Percentiles rank a stretch among this genome's conserved stretches.
These are phyloP conservation scores for Solanum pimpinellifolium DNA, from an alignment of 257 asterid genomes.

Conservation along the genomic window DNA sequence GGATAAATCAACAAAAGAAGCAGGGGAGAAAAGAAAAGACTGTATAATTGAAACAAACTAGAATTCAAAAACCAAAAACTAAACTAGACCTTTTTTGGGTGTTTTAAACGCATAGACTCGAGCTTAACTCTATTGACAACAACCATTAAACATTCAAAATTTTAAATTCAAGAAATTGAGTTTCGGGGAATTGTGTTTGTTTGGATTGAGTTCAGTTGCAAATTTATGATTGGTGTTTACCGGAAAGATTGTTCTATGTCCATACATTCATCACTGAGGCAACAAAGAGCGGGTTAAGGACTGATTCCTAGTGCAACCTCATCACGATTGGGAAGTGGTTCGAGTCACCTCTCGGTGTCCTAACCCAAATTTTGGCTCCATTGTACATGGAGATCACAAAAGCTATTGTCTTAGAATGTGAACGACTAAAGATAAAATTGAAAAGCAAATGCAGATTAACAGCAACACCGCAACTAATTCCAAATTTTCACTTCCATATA, in stretches of 20 bases:
- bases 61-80: background rate
- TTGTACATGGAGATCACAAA: background rate
- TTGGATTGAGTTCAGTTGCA: background rate
- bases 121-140: background rate
- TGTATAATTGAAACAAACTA: background rate
- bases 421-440: background rate
- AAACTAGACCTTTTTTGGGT: background rate
- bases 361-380: background rate
- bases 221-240: background rate
- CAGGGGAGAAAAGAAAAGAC: background rate
- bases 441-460: background rate
- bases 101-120: background rate
- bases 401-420: background rate
- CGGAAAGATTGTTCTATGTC: background rate
- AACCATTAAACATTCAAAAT: background rate
- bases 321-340: background rate
- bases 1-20: background rate
- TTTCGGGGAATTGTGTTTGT: background rate
- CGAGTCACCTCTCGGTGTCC: background rate
- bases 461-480: background rate
- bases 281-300: background rate
- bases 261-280: background rate
- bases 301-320: background rate
- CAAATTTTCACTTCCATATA: background rate
- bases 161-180: background rate